Evolutionary conservation across 208 protist species (phyloP).

Genomic region (Trypanosoma platydactyli): DNA sequence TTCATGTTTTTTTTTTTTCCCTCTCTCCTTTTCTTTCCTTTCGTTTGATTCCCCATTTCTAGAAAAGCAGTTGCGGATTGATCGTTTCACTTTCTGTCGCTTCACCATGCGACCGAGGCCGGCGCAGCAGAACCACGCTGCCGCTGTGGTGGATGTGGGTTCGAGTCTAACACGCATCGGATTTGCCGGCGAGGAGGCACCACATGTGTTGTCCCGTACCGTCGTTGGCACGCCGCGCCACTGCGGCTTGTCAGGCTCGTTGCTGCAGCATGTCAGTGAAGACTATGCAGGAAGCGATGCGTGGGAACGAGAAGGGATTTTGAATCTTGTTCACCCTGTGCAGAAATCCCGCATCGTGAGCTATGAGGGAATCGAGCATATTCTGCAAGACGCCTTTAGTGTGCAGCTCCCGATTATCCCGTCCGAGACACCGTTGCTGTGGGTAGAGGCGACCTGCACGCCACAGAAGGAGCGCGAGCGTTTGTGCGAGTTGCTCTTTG

Average conservation of each 20-base stretch:
- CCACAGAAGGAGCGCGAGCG: conserved; percentile 92
- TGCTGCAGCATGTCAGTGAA: conserved; percentile 69
- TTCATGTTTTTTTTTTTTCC: conserved; percentile 2
- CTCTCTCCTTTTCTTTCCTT: neutral
- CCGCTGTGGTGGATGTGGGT: conserved; percentile 96
- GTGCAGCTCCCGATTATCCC: conserved; percentile 57
- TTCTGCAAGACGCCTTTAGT: conserved; percentile 83
- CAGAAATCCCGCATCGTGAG: conserved; percentile 63
- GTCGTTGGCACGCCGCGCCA: conserved; percentile 75
- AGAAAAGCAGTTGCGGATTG: neutral
- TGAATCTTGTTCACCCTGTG: conserved; percentile 58
- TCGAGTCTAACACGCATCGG: conserved; percentile 93
- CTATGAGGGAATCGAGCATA: conserved; percentile 79
- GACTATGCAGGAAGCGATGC: conserved; percentile 73
- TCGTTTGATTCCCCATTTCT: neutral
- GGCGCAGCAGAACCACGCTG: conserved; percentile 25
- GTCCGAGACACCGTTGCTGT: conserved; percentile 74
- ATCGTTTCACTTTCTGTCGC: neutral
- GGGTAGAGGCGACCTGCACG: conserved; percentile 97
- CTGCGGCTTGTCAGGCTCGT: conserved; percentile 44
- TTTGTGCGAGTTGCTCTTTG: conserved; percentile 96
- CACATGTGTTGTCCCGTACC: conserved; percentile 89
- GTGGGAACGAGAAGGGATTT: conserved; percentile 47
- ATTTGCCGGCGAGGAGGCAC: conserved; percentile 95
- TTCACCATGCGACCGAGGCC: neutral